These are phyloP conservation scores for Cyclotella sp. DNA, from an alignment of 108 stramenopile genomes.

Conservation along the genomic window DNA sequence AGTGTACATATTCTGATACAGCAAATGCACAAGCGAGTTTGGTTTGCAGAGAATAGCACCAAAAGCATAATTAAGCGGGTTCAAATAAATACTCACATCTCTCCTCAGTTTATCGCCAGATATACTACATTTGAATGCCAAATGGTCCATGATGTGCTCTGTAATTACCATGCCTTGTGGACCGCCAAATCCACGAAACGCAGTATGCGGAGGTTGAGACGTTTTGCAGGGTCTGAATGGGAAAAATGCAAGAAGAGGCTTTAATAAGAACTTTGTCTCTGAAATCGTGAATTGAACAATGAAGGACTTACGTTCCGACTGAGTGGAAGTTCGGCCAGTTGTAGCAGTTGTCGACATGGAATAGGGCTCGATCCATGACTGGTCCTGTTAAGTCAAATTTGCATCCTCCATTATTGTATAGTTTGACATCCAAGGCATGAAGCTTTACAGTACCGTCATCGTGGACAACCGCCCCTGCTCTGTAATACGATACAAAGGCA, in stretches of 20 bases:
- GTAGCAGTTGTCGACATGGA: constrained; percentile 92
- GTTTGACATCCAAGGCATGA: constrained; percentile 73
- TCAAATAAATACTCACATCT: constrained; percentile 1
- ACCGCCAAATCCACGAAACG: constrained; percentile 95
- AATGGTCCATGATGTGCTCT: constrained; percentile 93
- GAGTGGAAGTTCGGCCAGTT: constrained; percentile 85
- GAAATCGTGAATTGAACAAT: background rate
- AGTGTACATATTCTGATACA: constrained; percentile 77
- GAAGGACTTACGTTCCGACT: constrained; percentile 54
- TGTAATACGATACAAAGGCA: constrained; percentile 87
- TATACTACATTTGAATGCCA: constrained; percentile 73
- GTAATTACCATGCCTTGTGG: constrained; percentile 86
- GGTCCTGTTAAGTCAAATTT: constrained; percentile 90
- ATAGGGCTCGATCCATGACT: constrained; percentile 90
- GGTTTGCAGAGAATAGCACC: background rate
- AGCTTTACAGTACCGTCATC: constrained; percentile 78
- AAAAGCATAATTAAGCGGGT: background rate
- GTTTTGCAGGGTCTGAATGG: constrained; percentile 86
- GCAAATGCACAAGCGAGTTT: background rate
- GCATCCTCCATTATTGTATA: constrained; percentile 90
- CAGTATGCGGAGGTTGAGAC: constrained; percentile 91
- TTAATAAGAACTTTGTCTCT: background rate
- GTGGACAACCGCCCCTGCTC: constrained; percentile 78
- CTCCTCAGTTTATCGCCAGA: constrained; percentile 68
- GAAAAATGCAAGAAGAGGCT: background rate